Evolutionary conservation across 495 filamentous ascomycete genomes (phyloP).

Genomic region (Bacidia rubella): DNA sequence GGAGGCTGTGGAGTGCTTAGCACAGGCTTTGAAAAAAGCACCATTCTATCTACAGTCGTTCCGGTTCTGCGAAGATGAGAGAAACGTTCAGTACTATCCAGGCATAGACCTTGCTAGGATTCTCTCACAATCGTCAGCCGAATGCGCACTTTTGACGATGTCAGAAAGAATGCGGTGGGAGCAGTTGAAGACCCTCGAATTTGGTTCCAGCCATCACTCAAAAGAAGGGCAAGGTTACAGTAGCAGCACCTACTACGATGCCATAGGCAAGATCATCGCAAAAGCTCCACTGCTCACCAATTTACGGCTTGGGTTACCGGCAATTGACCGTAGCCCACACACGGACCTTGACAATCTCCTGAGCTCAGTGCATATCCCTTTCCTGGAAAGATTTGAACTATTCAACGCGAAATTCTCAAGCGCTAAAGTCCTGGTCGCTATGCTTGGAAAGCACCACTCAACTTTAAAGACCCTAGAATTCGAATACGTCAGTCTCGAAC

Average conservation of each 20-base stretch:
- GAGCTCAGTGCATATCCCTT: no score
- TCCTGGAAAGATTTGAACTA: no score
- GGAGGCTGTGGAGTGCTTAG: not conserved
- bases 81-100: not conserved
- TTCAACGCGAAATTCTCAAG: no score
- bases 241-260: not conserved
- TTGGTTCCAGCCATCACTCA: not conserved
- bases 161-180: not conserved
- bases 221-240: not conserved
- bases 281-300: not conserved
- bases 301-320: not conserved
- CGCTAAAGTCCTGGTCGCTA: no score
- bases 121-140: no score
- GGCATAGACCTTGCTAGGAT: not conserved
- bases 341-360: no score
- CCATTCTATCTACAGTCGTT: not conserved
- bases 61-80: not conserved
- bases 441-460: no score
- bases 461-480: no score
- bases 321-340: no score
- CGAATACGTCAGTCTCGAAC: no score
- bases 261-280: not conserved
- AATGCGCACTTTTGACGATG: not conserved
- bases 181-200: not conserved
- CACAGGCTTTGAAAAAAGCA: not conserved